Evolutionary conservation across 768 basidiomycete species (phyloP).

Genomic region (Lyophyllum decastes): DNA sequence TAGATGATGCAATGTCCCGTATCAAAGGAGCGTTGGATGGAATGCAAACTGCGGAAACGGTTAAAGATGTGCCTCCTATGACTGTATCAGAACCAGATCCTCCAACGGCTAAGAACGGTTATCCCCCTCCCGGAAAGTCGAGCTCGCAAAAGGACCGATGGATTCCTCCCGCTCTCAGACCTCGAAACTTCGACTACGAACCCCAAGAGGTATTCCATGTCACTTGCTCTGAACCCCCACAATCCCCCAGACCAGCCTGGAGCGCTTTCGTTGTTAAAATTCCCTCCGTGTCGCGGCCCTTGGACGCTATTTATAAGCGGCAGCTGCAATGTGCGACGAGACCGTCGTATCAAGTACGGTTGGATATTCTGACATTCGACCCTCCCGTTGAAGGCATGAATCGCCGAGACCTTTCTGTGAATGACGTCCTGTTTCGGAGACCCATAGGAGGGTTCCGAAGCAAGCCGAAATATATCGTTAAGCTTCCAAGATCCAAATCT

Average conservation of each 20-base stretch:
- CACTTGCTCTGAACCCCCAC: slow-evolving; percentile 50
- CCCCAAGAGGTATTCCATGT: slow-evolving; percentile 44
- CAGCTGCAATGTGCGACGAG: slow-evolving; percentile 48
- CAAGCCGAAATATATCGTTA: slow-evolving; percentile 41
- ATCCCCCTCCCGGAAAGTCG: slow-evolving; percentile 18
- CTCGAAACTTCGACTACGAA: slow-evolving; percentile 35
- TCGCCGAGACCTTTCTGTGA: slow-evolving; percentile 59
- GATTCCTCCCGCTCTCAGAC: slow-evolving; percentile 57
- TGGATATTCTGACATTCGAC: slow-evolving; percentile 71
- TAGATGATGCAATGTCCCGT: slow-evolving; percentile 83
- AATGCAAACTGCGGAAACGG: slow-evolving; percentile 53
- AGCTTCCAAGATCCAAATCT: slow-evolving; percentile 36
- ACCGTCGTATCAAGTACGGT: slow-evolving; percentile 41
- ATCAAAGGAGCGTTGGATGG: slow-evolving; percentile 79
- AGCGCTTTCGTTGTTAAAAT: slow-evolving; percentile 45
- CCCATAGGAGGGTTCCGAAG: slow-evolving; percentile 35
- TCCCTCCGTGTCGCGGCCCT: slow-evolving; percentile 41
- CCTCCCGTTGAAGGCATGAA: slow-evolving; percentile 71
- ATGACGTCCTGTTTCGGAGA: slow-evolving; percentile 64
- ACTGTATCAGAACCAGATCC: slow-evolving; percentile 22
- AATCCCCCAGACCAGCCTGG: slow-evolving; percentile 43
- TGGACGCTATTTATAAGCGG: slow-evolving; percentile 48
- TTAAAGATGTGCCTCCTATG: slow-evolving; percentile 27
- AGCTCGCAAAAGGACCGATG: slow-evolving; percentile 46
- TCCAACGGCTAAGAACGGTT: slow-evolving; percentile 18